A percentile compares a stretch with the other conserved stretches of the same genome.
Evolutionary conservation across 768 basidiomycete species (phyloP).

Genomic region (Hericium erinaceus): DNA sequence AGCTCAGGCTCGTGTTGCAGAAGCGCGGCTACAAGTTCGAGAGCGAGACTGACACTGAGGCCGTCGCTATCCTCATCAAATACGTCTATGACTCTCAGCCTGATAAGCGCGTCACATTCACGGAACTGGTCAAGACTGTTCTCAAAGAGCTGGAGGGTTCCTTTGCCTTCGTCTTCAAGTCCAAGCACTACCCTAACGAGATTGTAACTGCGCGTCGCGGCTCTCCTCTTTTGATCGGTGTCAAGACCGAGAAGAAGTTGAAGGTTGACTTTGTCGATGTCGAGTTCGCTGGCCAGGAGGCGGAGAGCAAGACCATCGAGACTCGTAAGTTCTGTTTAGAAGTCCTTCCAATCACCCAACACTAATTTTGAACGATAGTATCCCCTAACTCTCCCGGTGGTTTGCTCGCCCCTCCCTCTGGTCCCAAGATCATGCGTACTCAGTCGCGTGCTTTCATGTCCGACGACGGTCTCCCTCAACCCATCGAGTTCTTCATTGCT

Average conservation of each 20-base stretch:
- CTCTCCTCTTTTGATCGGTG: conserved; percentile 92
- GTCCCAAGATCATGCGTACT: conserved; percentile 79
- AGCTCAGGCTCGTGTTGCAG: conserved; percentile 85
- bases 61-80: conserved; percentile 91
- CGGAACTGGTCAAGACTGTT: conserved; percentile 87
- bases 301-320: conserved; percentile 35
- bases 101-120: conserved; percentile 80
- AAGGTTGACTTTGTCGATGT: conserved; percentile 99
- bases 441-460: conserved; percentile 98
- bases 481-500: conserved; percentile 99
- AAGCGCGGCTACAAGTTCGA: conserved; percentile 93
- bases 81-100: conserved; percentile 94
- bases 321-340: conserved; percentile 26
- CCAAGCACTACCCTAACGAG: conserved; percentile 89
- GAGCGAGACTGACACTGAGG: conserved; percentile 96
- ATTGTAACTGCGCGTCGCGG: conserved; percentile 94
- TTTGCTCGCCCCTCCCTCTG: conserved; percentile 60
- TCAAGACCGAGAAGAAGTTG: conserved; percentile 99
- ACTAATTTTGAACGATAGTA: conserved; percentile 22
- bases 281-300: conserved; percentile 76
- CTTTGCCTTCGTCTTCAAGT: conserved; percentile 99
- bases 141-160: conserved; percentile 97
- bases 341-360: conserved; percentile 9
- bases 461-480: conserved; percentile 96
- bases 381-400: conserved; percentile 41